phyloP scores from a whole-genome alignment of 202 grass and related monocot species.

The Miscanthus sacchariflorus region DNA sequence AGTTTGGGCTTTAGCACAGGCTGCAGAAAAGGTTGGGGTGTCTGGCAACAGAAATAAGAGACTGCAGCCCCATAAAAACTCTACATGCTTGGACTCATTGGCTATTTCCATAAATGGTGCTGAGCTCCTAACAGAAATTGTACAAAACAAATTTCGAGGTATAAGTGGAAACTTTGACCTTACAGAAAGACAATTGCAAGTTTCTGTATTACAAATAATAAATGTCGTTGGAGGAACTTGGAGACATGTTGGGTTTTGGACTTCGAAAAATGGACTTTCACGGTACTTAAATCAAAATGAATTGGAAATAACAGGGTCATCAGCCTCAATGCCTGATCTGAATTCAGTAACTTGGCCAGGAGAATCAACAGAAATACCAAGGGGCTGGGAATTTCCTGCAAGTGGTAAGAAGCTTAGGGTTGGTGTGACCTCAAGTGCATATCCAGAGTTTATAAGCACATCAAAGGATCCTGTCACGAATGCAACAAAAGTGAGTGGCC shows the following conservation, averaged over 20 bases:
- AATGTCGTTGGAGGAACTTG: slow-evolving; percentile 52
- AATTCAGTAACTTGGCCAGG: slow-evolving; percentile 59
- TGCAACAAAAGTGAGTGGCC: slow-evolving; percentile 22
- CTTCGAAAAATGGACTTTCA: slow-evolving; percentile 44
- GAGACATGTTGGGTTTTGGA: slow-evolving; percentile 61
- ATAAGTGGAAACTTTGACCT: slow-evolving; percentile 63
- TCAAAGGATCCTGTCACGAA: slow-evolving; percentile 39
- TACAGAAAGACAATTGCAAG: slow-evolving; percentile 33
- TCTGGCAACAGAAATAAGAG: background rate
- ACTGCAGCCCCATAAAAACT: background rate
- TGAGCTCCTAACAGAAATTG: slow-evolving; percentile 43
- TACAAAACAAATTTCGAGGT: slow-evolving; percentile 60
- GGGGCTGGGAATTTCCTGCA: slow-evolving; percentile 56
- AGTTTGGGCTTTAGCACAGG: slow-evolving; percentile 54
- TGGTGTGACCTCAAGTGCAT: slow-evolving; percentile 47
- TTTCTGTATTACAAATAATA: slow-evolving; percentile 56
- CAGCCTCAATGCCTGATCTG: slow-evolving; percentile 19
- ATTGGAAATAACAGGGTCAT: background rate
- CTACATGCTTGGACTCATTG: slow-evolving; percentile 28
- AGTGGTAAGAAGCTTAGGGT: slow-evolving; percentile 60
- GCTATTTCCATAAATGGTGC: slow-evolving; percentile 47
- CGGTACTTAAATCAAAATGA: background rate
- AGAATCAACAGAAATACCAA: slow-evolving; percentile 56
- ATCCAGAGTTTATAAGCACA: slow-evolving; percentile 31
- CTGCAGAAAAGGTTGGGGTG: slow-evolving; percentile 47